Evolutionary conservation across 352 stramenopile species (phyloP).

Genomic region (Pythium aristosporum): DNA sequence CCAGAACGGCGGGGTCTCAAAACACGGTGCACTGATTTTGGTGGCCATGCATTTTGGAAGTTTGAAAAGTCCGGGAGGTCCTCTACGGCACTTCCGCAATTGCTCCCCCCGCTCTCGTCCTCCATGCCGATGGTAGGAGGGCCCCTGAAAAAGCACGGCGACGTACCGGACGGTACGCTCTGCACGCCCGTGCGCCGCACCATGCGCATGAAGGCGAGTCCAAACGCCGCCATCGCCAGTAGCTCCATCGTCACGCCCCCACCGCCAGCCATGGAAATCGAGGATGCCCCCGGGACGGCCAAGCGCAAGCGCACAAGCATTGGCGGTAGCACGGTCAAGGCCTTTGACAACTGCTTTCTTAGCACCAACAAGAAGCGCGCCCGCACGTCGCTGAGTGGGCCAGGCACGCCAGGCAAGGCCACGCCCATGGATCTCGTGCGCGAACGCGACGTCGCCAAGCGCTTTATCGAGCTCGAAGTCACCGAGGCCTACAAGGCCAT

Average conservation of each 20-base stretch:
- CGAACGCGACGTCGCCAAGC: conserved; percentile 64
- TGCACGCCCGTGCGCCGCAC: conserved; percentile 20
- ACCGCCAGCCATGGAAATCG: not conserved
- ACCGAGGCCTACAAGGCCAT: conserved; percentile 91
- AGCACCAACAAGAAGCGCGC: conserved; percentile 56
- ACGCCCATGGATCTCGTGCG: conserved; percentile 56
- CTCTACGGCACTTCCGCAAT: not conserved
- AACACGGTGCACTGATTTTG: conserved; percentile 6
- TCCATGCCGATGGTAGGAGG: conserved; percentile 28
- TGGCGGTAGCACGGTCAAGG: conserved; percentile 29
- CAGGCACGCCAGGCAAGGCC: conserved; percentile 65
- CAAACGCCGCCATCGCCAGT: not conserved
- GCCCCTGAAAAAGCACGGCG: conserved; percentile 23
- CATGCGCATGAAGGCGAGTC: conserved; percentile 19
- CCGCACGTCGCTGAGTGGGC: conserved; percentile 46
- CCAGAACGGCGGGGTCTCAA: not conserved
- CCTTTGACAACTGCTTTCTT: conserved; percentile 21
- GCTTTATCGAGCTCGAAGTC: conserved; percentile 83
- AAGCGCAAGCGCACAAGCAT: conserved; percentile 65
- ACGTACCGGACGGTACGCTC: conserved; percentile 16
- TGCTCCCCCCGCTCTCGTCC: conserved; percentile 1
- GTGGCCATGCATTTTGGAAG: conserved; percentile 23
- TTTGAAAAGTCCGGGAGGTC: conserved; percentile 24
- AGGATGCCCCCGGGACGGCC: not conserved
- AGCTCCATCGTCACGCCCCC: conserved; percentile 10